These are phyloP conservation scores for Thermochaetoides thermophila DNA, from an alignment of 495 filamentous ascomycete genomes.

Conservation along the genomic window DNA sequence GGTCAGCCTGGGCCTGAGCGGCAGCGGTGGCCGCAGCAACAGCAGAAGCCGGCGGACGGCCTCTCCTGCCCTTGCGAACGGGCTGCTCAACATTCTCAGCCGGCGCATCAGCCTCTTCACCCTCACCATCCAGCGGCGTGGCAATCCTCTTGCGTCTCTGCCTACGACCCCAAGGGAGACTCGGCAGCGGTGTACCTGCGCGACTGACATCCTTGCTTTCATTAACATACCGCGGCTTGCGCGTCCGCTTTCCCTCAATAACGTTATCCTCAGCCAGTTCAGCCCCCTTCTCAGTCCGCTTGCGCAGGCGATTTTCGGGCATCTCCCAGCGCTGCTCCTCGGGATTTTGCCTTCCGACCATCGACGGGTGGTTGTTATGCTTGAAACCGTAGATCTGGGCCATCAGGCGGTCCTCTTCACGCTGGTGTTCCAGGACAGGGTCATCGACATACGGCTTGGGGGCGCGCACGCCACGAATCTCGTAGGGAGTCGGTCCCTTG, in stretches of 20 bases:
- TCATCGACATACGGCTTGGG: constrained; percentile 20
- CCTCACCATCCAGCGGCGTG: background rate
- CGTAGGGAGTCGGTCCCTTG: constrained; percentile 21
- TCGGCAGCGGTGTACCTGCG: constrained; percentile 20
- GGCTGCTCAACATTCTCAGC: background rate
- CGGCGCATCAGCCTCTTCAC: too few species aligned
- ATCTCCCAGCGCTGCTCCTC: constrained; percentile 31
- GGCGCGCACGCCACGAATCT: constrained; percentile 26
- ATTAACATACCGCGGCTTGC: constrained; percentile 27
- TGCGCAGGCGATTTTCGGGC: constrained; percentile 28
- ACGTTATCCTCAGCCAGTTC: constrained; percentile 29
- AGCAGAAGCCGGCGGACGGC: too few species aligned
- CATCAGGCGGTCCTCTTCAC: constrained; percentile 29
- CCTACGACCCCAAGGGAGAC: background rate
- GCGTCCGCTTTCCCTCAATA: constrained; percentile 26
- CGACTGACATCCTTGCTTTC: constrained; percentile 29
- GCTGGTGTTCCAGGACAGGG: constrained; percentile 17
- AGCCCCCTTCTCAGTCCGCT: constrained; percentile 31
- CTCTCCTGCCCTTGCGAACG: background rate
- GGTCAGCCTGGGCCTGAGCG: too few species aligned
- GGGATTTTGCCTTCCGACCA: constrained; percentile 29
- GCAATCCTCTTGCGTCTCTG: background rate
- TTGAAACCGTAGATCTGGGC: constrained; percentile 32
- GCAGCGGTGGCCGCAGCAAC: too few species aligned
- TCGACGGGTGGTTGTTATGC: constrained; percentile 23